phyloP scores from a whole-genome alignment of 352 stramenopile species.

The Paralagenidium karlingii region DNA sequence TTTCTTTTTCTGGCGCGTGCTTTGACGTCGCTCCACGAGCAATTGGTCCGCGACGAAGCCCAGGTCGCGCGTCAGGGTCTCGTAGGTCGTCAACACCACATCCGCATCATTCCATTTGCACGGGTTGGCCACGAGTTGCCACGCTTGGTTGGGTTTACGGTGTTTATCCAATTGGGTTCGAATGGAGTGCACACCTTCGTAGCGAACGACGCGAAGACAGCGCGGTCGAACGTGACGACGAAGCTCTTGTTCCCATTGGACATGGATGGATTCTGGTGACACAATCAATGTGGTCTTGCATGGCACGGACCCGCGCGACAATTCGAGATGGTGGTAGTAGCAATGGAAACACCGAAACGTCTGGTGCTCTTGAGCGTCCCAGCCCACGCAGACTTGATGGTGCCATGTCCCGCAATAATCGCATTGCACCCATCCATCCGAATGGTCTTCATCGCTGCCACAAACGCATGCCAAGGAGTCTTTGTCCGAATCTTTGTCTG shows the following conservation, averaged over 20 bases:
- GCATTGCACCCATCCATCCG: conserved; percentile 31
- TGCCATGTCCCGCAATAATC: conserved; percentile 41
- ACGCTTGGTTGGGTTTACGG: conserved; percentile 26
- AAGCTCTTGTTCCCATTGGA: conserved; percentile 86
- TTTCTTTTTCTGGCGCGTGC: conserved; percentile 47
- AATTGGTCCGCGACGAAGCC: conserved; percentile 38
- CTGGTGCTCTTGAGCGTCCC: background rate
- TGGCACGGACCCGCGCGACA: no score
- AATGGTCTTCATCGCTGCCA: conserved; percentile 18
- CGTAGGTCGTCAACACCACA: conserved; percentile 88
- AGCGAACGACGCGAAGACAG: conserved; percentile 32
- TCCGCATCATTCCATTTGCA: no score
- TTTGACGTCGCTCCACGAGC: conserved; percentile 28
- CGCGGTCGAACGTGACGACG: conserved; percentile 51
- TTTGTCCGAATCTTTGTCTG: background rate
- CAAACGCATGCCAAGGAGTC: conserved; percentile 35
- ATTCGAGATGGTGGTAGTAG: conserved; percentile 20
- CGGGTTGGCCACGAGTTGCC: conserved; percentile 45
- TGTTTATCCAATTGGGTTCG: conserved; percentile 12
- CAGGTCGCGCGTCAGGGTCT: conserved; percentile 74
- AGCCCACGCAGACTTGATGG: conserved; percentile 49
- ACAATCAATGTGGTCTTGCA: conserved; percentile 88
- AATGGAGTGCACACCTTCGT: conserved; percentile 39
- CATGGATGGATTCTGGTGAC: conserved; percentile 80
- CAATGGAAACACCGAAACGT: conserved; percentile 58